Evolutionary conservation across 1,284 basidiomycete genomes (phyloP), one percentile per base, ranked within the genome.

Genomic region (Peniophora sp.): DNA sequence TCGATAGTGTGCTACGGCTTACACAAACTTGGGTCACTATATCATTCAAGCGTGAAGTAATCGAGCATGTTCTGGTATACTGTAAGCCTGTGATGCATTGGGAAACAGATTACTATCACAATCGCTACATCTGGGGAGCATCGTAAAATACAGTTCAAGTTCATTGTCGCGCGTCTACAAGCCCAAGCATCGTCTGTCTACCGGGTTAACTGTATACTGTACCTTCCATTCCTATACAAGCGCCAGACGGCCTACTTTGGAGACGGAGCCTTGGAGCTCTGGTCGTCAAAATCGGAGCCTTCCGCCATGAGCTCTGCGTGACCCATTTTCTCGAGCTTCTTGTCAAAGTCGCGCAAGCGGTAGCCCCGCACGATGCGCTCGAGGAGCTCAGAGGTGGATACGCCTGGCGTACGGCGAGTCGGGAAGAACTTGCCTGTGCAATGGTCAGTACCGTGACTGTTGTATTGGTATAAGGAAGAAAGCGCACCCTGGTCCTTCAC

Each of bases 351-450:
- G 14, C 91, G 75, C 50, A 80, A 79, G 32, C 89, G 76, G 67
- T 93, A 93, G 16, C 88, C 85, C 24, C 79, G 76, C 39, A 96
- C 86, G 60, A 97, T 93, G 34, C 94, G 84, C 64, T 92, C 91
- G 45, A 99, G 78, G 11, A 98, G 76, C 49, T 93, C 89, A 0
- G 92, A 96, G 0, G 96, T 99, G 22, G 93, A 97, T 16, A 99
- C 84, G 9, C 93, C 91, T 1, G 92, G 92, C 6, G 97, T 98
- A 54, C 96, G 87, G 24, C 93, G 81, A 2, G 96, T 99, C 0
- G 97, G 96, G 41, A 99, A 75, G 70, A 99, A 99, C 71, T 89
- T 89, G 46, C 96, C 95, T 92, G 55, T 32, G 19, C 20, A 47
- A 47, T 22, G 41, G 38, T 22, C 24, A 38, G 47, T 35, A 41